Evolutionary conservation across 331 rosid species (phyloP), one percentile per base, ranked within the genome.

Genomic region (Rosa hybrid): DNA sequence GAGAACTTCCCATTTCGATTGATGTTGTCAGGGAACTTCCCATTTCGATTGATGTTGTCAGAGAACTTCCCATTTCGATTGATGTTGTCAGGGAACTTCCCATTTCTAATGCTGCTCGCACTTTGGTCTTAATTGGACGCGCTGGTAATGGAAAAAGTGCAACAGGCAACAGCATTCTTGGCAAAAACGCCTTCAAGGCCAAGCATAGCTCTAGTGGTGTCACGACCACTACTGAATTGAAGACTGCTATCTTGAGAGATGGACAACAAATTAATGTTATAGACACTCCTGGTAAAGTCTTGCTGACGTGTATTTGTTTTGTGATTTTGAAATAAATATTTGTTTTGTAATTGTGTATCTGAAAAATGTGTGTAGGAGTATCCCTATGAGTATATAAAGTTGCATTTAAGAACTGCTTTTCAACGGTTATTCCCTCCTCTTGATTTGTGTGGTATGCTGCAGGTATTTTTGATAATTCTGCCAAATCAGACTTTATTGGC

Each of bases 121-220:
- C 98, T 0, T 63, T 94, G 17, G 94, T 94, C 39, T 85, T 94
- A 56, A 97, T 94, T 76, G 98, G 98, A 23, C 88, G 92, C 3
- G 92, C 98, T 3, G 98, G 98, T 21, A 91, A 92, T 76, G 98
- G 98, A 4, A 94, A 94, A 87, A 94, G 98, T 83, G 96, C 98
- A 4, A 95, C 98, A 0, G 98, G 98, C 1, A 95, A 95, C 76
- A 91, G 88, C 57, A 92, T 95, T 86, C 72, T 92, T 72, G 93
- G 98, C 53, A 90, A 50, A 84, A 95, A 77, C 86, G 88, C 86
- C 70, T 95, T 92, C 90, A 88, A 71, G 12, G 91, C 98, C 1
- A 84, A 72, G 86, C 79, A 89, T 18, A 83, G 98, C 76, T 83
- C 92, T 1, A 80, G 86, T 8, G 89, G 89, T 14, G 90, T 95